Evolutionary conservation across 192 early-diverging fungal genomes (phyloP).

Genomic region (Chytriomyces confervae): DNA sequence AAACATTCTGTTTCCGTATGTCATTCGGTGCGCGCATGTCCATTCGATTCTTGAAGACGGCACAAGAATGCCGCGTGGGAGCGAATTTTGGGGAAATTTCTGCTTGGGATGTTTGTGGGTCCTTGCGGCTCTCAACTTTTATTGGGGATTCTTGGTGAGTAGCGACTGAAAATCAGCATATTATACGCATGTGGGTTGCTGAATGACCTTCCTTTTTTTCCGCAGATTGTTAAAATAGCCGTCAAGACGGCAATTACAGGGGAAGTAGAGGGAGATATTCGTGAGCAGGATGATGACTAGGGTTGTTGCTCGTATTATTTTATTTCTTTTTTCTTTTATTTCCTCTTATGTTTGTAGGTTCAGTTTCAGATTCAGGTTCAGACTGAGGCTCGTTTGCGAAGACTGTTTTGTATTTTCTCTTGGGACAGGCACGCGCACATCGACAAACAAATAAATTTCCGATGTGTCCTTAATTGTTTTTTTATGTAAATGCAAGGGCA

Average conservation of each 20-base stretch:
- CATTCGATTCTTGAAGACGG: constrained; percentile 38
- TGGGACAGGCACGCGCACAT: no score
- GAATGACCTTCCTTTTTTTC: background rate
- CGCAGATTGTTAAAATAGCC: constrained; percentile 56
- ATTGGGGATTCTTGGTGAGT: constrained; percentile 40
- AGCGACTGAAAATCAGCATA: background rate
- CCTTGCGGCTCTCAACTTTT: constrained; percentile 29
- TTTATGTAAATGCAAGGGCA: no score
- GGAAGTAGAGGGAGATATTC: constrained; percentile 54
- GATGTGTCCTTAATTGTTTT: no score
- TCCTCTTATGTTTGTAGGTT: background rate
- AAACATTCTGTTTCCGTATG: constrained; percentile 44
- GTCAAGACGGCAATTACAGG: constrained; percentile 46
- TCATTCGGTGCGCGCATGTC: constrained; percentile 19
- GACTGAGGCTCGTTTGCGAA: no score
- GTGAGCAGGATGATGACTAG: constrained; percentile 44
- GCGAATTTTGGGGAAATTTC: constrained; percentile 22
- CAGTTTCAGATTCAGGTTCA: no score
- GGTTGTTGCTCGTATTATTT: background rate
- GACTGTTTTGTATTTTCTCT: no score
- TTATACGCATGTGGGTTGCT: background rate
- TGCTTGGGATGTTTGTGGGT: constrained; percentile 41
- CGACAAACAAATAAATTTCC: no score
- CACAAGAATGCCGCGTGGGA: constrained; percentile 33
- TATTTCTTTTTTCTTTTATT: background rate